Conservation (phyloP, 495 filamentous ascomycete genomes). For the Ascobolus immersus region DNA sequence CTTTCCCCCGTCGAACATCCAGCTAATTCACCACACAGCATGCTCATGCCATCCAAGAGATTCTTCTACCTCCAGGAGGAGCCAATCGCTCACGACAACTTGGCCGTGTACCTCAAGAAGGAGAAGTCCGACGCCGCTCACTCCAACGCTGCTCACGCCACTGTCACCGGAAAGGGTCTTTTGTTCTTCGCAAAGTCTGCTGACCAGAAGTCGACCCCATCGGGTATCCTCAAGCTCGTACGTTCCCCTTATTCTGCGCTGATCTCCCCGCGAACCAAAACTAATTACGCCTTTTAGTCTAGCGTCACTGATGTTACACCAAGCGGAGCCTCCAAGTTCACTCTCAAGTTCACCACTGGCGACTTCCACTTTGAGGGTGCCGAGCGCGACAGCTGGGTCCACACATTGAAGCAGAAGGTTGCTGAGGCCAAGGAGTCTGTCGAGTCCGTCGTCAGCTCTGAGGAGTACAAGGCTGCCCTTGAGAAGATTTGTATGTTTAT, state of each 20-base stretch:
- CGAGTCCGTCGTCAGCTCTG: slow-evolving; percentile 38
- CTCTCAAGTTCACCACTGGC: slow-evolving; percentile 29
- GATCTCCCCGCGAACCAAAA: not conserved
- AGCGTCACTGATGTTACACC: slow-evolving; percentile 57
- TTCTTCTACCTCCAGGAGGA: slow-evolving; percentile 89
- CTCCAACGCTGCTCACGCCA: slow-evolving; percentile 63
- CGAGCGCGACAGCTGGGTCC: slow-evolving; percentile 82
- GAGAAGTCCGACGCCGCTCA: slow-evolving; percentile 54
- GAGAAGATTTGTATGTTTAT: slow-evolving; percentile 33
- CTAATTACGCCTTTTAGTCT: slow-evolving; percentile 27
- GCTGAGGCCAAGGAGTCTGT: slow-evolving; percentile 51
- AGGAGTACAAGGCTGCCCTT: slow-evolving; percentile 54
- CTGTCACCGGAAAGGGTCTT: slow-evolving; percentile 83
- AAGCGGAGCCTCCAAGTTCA: slow-evolving; percentile 53
- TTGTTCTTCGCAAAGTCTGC: slow-evolving; percentile 75
- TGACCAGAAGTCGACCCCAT: slow-evolving; percentile 51
- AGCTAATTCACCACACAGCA: not conserved
- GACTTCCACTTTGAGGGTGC: slow-evolving; percentile 19
- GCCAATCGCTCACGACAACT: slow-evolving; percentile 45
- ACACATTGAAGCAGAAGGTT: slow-evolving; percentile 46
- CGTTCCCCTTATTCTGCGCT: slow-evolving; percentile 13
- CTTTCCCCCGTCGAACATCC: not conserved
- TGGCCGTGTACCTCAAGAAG: slow-evolving; percentile 56
- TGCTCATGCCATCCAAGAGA: slow-evolving; percentile 29
- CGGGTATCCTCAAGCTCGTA: slow-evolving; percentile 68